These are phyloP conservation scores for Pulveroboletus sp. DNA, from an alignment of 768 basidiomycete genomes.

Conservation along the genomic window DNA sequence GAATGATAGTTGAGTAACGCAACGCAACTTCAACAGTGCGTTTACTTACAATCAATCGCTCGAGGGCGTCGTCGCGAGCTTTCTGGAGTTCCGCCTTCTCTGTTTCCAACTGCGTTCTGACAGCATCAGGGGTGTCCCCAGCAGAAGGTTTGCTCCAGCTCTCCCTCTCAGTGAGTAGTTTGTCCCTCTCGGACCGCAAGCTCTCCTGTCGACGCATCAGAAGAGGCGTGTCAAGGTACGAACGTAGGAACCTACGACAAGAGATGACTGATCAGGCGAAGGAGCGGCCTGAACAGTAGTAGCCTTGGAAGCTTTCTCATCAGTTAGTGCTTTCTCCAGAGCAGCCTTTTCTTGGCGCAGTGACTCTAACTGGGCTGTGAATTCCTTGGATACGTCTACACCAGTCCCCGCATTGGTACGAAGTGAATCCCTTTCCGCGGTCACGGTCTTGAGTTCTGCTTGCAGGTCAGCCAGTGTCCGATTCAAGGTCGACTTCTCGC, in stretches of 20 bases:
- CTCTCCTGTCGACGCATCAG: conserved; percentile 37
- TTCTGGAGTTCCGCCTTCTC: conserved; percentile 58
- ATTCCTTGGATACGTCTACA: conserved; percentile 23
- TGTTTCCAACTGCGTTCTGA: conserved; percentile 45
- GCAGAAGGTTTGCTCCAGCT: conserved; percentile 24
- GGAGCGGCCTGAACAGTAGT: conserved; percentile 8
- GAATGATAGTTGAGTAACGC: conserved; percentile 1
- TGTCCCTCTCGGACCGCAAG: conserved; percentile 57
- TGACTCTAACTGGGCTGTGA: conserved; percentile 32
- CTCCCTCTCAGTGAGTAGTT: conserved; percentile 56
- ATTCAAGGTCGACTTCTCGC: conserved; percentile 29
- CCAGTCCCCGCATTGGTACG: conserved; percentile 13
- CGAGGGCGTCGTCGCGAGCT: conserved; percentile 54
- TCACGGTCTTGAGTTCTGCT: conserved; percentile 26
- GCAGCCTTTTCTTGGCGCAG: conserved; percentile 36
- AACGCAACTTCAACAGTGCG: neutral
- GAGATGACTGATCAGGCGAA: conserved; percentile 21
- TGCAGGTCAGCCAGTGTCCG: conserved; percentile 23
- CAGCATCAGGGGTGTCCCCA: conserved; percentile 27
- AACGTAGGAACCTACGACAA: conserved; percentile 29
- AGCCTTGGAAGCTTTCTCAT: conserved; percentile 32
- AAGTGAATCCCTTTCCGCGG: conserved; percentile 27
- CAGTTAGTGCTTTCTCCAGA: conserved; percentile 36
- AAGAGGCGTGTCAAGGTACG: neutral
- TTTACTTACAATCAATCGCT: conserved; percentile 50